Percentiles rank a stretch among this genome's conserved stretches.
phyloP scores from a whole-genome alignment of 257 asterid genomes.

The Marsdenia floribunda region DNA sequence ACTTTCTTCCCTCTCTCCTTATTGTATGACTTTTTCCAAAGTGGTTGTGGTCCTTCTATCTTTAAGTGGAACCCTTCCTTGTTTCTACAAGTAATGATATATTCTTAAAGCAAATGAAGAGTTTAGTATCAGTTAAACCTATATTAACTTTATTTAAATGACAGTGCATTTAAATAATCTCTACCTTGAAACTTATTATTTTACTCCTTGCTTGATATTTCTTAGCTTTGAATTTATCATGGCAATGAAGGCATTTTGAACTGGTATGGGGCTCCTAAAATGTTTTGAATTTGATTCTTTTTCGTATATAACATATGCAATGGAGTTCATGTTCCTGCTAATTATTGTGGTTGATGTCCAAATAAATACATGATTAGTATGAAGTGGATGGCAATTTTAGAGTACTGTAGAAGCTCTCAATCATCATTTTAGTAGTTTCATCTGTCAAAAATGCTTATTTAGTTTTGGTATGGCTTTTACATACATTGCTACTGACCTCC shows the following conservation, averaged over 20 bases:
- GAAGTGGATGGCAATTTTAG: background rate
- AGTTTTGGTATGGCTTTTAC: background rate
- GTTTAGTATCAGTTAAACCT: background rate
- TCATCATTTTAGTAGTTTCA: background rate
- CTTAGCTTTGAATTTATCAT: background rate
- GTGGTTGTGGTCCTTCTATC: background rate
- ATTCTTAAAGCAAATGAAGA: background rate
- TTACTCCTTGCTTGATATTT: background rate
- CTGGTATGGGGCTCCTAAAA: too few relatives aligned
- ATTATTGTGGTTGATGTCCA: background rate
- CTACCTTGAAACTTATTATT: background rate
- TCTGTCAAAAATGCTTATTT: background rate
- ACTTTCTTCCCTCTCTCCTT: background rate
- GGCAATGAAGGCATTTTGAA: background rate
- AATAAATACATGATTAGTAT: background rate
- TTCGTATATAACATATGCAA: background rate
- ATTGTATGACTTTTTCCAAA: background rate
- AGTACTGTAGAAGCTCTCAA: background rate
- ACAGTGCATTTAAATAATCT: background rate
- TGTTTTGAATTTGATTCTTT: background rate
- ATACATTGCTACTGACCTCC: conserved; percentile 5
- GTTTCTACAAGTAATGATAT: background rate
- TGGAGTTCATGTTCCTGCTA: background rate
- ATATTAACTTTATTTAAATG: background rate
- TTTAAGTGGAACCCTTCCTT: background rate